Base-by-base conservation (phyloP, 2,329 filamentous ascomycete species). In the Fusarium drepaniforme region DNA sequence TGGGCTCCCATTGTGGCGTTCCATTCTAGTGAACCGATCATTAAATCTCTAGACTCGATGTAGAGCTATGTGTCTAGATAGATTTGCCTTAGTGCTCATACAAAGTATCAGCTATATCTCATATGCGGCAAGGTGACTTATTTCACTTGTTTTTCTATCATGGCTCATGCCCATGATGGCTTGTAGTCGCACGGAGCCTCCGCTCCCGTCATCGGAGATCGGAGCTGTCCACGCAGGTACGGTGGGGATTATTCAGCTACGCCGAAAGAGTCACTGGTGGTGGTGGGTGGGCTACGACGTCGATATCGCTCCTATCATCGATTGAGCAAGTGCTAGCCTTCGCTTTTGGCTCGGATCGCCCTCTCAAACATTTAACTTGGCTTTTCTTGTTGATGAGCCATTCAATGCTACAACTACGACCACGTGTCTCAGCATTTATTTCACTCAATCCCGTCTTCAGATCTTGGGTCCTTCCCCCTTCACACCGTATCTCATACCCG, bases 211-310 rank as follows among this genome's bases (percentile, higher is more conserved):
- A 74, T 74, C 73, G 64, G 73, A 75, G 67, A 66, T 33, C 57
- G 61, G 64, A 51, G 59, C 61, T 23, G 37, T 60, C 35, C 28
- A 42, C 40, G 40, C 61, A 63, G 62, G 59, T 46, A 59, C 40
- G 49, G 63, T 40, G 60, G 59, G 21, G 57, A 72, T 76, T 77
- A 73, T 77, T 74, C 70, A 72, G 77, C 77, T 57, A 72, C 74
- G 58, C 72, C 75, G 77, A 51, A 71, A 68, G 77, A 79, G 75
- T 79, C 77, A 79, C 70, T 46, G 42, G 42, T 71, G 64, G 42
- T 71, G 64, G 68, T n/a, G 23, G 67, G 53, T 40, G 56, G 69
- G 30, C 65, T 37, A 37, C 60, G 53, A 56, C 59, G 59, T 59
- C 64, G 40, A 66, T 44, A 57, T 65, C 58, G 59, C 62, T 64